Evolutionary conservation across 306 rosid genomes (phyloP), one percentile per base, ranked within the genome.

Genomic region (Quillaja saponaria): DNA sequence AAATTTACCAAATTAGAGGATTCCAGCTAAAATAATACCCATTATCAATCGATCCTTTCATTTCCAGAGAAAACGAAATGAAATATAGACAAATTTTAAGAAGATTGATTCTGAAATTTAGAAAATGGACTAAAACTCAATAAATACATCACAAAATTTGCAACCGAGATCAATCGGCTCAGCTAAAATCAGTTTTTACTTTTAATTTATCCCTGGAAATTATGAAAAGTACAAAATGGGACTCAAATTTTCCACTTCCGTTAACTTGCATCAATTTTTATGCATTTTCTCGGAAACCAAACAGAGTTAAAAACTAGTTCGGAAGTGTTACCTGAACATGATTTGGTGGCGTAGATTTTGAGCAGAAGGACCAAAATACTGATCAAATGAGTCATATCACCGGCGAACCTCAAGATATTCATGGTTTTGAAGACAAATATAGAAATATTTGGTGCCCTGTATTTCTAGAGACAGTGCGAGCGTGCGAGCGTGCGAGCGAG

Each of bases 311-410:
- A 16, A 33, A 39, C 13, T 8, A 39, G 10, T 39, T 2, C 13
- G 44, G 2, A 1, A 13, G 16, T 3, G 13, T 49, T 78, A 92
- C 98, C 98, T 10, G 96, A 84, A 75, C 98, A 92, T 14, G 98
- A 92, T 67, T 84, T 92, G 68, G 98, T 92, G 6, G 98, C 94
- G 74, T 92, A 92, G 71, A 92, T 88, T 82, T 92, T 92, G 87
- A 92, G 98, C 13, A 88, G 88, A 17, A 92, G 86, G 33, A 92
- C 83, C 55, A 92, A 50, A 72, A 92, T 86, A 76, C 99, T 92
- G 82, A 83, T 67, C 66, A 92, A 77, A 75, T 92, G 99, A 15
- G 87, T 86, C 91, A 88, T 82, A 38, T 92, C 99, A n/a, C 96
- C 99, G 66, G 90, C 87, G 74, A 92, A 76, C 73, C 99, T 86